Evolutionary conservation across 106 monocot species (phyloP), one percentile per base, ranked within the genome.

Genomic region (Dendrobium chrysotoxum): DNA sequence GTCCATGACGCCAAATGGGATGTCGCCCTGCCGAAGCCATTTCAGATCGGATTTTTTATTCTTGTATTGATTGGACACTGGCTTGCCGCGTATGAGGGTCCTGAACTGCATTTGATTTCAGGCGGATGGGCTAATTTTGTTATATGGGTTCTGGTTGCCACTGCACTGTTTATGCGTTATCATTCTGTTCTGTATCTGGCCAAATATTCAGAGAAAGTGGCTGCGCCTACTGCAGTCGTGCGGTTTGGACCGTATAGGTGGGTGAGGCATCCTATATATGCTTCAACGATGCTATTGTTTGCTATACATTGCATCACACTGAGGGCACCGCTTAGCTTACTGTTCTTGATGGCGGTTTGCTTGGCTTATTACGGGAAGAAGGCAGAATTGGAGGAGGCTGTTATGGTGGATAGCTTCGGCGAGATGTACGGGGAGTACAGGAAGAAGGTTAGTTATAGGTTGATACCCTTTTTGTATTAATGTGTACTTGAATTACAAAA

Each of bases 161-260:
- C 81, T 28, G 71, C 83, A 38, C 30, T 94, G 1, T 91, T 91
- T 72, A 86, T 88, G 91, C 77, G 91, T 70, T 94, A 94, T 77
- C 91, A 94, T 28, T 88, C 93, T 2, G 84, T 91, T 39, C 79
- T 91, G 64, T 94, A 91, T 66, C 76, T 91, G 39, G 82, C 84
- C 0, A 94, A 89, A 72, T 94, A 94, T 68, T 91, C 89, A 10
- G 91, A 91, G 84, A 94, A 91, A 82, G 86, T 94, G 70, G 80
- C 50, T 26, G 89, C 81, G 72, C 94, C 94, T 4, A 84, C 66
- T 11, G 82, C 82, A 0, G 94, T 94, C 23, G 94, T 91, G 65
- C 91, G 88, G 83, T 94, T 94, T 53, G 94, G 94, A 6, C 94
- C 94, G 1, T 94, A 88, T 78, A 41, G 94, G 78, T 94, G 87